Conservation (phyloP, 1,284 basidiomycete genomes). For the Pascua sp. region DNA sequence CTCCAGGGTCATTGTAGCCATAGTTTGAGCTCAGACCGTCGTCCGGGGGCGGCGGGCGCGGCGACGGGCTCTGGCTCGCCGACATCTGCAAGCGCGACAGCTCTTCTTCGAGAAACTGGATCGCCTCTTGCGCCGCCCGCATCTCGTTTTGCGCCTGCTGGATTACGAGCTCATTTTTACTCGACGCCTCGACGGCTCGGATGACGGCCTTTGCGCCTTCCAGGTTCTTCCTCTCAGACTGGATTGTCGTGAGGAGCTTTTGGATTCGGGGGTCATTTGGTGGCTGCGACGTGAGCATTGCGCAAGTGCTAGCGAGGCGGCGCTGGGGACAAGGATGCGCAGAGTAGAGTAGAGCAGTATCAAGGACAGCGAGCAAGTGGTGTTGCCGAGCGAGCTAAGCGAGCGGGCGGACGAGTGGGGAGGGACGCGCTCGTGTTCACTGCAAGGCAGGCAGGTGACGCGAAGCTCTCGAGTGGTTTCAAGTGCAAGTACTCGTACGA, state of each 20-base stretch:
- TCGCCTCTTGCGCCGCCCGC: slow-evolving; percentile 44
- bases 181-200: slow-evolving; percentile 47
- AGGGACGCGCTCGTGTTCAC: no score
- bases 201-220: slow-evolving; percentile 50
- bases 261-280: slow-evolving; percentile 31
- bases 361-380: no score
- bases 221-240: slow-evolving; percentile 46
- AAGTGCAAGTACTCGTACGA: no score
- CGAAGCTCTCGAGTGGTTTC: no score
- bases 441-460: no score
- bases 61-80: not conserved
- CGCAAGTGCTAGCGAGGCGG: not conserved
- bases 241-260: slow-evolving; percentile 43
- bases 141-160: slow-evolving; percentile 51
- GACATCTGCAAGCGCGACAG: slow-evolving; percentile 42
- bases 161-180: slow-evolving; percentile 48
- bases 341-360: no score
- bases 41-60: not conserved
- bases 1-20: not conserved
- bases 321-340: not conserved
- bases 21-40: no score
- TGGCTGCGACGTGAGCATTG: slow-evolving; percentile 9
- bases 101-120: slow-evolving; percentile 48
- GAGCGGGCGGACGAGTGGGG: no score
- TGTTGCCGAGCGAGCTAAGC: no score